phyloP scores from a whole-genome alignment of 495 filamentous ascomycete genomes.

The Recurvomyces mirabilis region DNA sequence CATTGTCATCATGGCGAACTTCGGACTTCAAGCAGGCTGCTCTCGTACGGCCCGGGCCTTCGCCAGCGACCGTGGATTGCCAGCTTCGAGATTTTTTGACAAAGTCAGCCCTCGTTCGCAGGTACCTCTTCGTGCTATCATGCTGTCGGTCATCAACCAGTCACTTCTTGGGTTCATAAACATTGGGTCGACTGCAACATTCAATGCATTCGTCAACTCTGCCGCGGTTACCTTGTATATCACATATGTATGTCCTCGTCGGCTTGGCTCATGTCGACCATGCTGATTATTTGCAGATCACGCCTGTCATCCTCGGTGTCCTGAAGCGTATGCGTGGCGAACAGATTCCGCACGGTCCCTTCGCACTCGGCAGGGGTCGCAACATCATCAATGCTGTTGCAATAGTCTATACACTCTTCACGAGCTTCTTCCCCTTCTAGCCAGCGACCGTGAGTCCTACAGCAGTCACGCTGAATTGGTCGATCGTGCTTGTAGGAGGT shows the following conservation, averaged over 20 bases:
- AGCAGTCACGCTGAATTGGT: constrained; percentile 15
- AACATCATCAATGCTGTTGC: constrained; percentile 8
- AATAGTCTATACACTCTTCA: constrained; percentile 12
- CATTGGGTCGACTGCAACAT: constrained; percentile 12
- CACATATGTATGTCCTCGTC: neutral
- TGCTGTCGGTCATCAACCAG: constrained; percentile 8
- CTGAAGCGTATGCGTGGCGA: constrained; percentile 3
- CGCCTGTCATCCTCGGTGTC: constrained; percentile 6
- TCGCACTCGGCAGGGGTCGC: constrained; percentile 7
- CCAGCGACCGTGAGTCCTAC: constrained; percentile 1
- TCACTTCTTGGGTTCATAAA: constrained; percentile 15
- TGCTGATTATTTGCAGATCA: constrained; percentile 5
- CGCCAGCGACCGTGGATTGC: constrained; percentile 17
- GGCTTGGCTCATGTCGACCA: neutral
- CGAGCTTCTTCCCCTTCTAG: constrained; percentile 10
- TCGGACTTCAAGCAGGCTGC: constrained; percentile 8
- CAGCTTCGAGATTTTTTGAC: constrained; percentile 11
- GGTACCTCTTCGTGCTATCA: constrained; percentile 9
- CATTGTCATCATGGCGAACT: constrained; percentile 4
- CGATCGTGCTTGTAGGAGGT: constrained; percentile 2
- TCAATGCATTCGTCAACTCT: constrained; percentile 14
- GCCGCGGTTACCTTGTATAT: constrained; percentile 1
- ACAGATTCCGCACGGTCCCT: constrained; percentile 13
- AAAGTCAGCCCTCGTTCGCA: constrained; percentile 1
- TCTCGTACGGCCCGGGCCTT: constrained; percentile 14